These are phyloP conservation scores for Cercophora newfieldiana DNA, from an alignment of 495 filamentous ascomycete species.

Conservation along the genomic window DNA sequence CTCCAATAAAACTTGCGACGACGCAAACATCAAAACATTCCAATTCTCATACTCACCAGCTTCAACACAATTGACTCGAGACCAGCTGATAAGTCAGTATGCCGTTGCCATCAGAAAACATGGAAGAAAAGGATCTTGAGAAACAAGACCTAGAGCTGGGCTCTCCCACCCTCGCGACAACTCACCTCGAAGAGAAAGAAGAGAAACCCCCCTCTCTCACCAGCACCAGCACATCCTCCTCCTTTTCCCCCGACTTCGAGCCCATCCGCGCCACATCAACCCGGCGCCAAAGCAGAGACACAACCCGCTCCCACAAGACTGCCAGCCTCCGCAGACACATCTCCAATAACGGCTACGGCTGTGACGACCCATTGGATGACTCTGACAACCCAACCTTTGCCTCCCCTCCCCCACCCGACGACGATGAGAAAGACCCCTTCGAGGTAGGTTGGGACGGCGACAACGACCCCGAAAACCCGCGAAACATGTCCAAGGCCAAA, in stretches of 20 bases:
- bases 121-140: not conserved
- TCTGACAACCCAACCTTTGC: too few relatives aligned
- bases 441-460: slow-evolving; percentile 71
- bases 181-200: not conserved
- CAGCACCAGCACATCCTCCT: not conserved
- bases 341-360: slow-evolving; percentile 65
- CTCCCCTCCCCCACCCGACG: slow-evolving; percentile 38
- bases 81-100: too few relatives aligned
- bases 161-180: not conserved
- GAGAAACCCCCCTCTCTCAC: not conserved
- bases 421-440: slow-evolving; percentile 51
- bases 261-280: slow-evolving; percentile 18
- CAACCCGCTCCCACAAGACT: not conserved
- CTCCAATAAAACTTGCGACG: too few relatives aligned
- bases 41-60: not conserved
- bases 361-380: slow-evolving; percentile 49
- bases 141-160: not conserved
- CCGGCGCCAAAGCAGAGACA: slow-evolving; percentile 7
- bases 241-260: slow-evolving; percentile 8
- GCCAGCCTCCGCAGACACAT: slow-evolving; percentile 37
- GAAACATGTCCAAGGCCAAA: slow-evolving; percentile 61
- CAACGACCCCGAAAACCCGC: slow-evolving; percentile 70
- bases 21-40: too few relatives aligned
- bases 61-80: not conserved
- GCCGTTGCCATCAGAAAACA: too few relatives aligned